A percentile compares a stretch with the other conserved stretches of the same genome.
Conservation (phyloP, 1,284 basidiomycete species). For the Schizophyllum commune region DNA sequence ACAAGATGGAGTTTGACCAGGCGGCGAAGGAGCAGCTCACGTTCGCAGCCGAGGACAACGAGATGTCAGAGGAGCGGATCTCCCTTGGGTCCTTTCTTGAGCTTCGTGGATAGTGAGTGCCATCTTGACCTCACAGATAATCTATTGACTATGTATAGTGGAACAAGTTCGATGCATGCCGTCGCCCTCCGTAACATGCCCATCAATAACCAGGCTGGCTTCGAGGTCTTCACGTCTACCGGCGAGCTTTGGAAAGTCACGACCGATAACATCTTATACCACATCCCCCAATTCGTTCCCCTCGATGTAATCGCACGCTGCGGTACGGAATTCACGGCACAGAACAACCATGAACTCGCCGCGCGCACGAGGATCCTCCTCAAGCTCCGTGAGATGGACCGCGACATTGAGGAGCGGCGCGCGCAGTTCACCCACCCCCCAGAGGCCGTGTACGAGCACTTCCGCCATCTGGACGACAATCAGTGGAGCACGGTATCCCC, state of each 20-base stretch:
- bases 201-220: constrained; percentile 25
- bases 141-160: not conserved
- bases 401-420: constrained; percentile 31
- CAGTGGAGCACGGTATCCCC: constrained; percentile 47
- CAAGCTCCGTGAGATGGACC: constrained; percentile 42
- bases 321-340: constrained; percentile 24
- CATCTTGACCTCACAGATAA: not conserved
- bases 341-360: constrained; percentile 29
- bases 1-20: constrained; percentile 7
- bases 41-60: not conserved
- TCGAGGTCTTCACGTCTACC: constrained; percentile 33
- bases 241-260: constrained; percentile 47
- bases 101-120: constrained; percentile 5
- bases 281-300: constrained; percentile 46
- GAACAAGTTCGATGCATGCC: constrained; percentile 41
- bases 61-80: not conserved
- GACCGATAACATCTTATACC: constrained; percentile 46
- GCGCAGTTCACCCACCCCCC: constrained; percentile 23
- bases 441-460: constrained; percentile 35
- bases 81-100: constrained; percentile 11
- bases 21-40: not conserved
- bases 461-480: constrained; percentile 37
- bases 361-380: constrained; percentile 56
- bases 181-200: constrained; percentile 38
- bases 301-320: constrained; percentile 40